Evolutionary conservation across 1,284 basidiomycete genomes (phyloP).

Genomic region (Coniophora puteana): DNA sequence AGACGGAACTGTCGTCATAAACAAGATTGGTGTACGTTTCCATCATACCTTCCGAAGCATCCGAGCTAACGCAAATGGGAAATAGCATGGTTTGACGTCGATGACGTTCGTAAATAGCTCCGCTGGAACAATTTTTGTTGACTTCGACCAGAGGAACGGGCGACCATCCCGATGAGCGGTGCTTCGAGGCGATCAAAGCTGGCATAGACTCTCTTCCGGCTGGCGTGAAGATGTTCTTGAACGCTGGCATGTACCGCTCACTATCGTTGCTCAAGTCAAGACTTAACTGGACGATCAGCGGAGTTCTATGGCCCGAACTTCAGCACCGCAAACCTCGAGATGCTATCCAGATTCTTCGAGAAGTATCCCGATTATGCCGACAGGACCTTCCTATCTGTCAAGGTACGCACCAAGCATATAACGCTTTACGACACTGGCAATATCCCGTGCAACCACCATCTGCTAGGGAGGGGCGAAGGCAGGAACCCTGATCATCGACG

Average conservation of each 20-base stretch:
- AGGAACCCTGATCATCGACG: too few species aligned
- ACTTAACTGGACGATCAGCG: slow-evolving; percentile 14
- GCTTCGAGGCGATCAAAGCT: slow-evolving; percentile 62
- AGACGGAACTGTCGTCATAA: too few species aligned
- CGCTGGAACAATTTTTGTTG: too few species aligned
- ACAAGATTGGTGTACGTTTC: too few species aligned
- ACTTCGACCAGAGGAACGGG: too few species aligned
- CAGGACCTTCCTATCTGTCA: slow-evolving; percentile 43
- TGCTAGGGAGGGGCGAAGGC: too few species aligned
- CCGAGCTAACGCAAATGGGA: too few species aligned
- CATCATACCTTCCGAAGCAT: too few species aligned
- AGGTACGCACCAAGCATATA: slow-evolving; percentile 23
- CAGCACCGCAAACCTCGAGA: slow-evolving; percentile 35
- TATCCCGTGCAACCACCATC: slow-evolving; percentile 21
- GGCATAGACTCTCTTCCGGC: slow-evolving; percentile 49
- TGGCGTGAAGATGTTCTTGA: slow-evolving; percentile 44
- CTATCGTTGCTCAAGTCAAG: not conserved
- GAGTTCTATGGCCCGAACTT: slow-evolving; percentile 27
- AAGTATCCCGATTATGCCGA: slow-evolving; percentile 52
- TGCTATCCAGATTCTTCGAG: slow-evolving; percentile 40
- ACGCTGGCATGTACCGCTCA: slow-evolving; percentile 39
- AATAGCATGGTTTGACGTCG: too few species aligned
- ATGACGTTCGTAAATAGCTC: too few species aligned
- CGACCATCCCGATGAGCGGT: slow-evolving; percentile 51
- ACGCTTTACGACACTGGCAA: too few species aligned